Base-by-base conservation (phyloP, 495 filamentous ascomycete genomes). In the Lophium mytilinum region DNA sequence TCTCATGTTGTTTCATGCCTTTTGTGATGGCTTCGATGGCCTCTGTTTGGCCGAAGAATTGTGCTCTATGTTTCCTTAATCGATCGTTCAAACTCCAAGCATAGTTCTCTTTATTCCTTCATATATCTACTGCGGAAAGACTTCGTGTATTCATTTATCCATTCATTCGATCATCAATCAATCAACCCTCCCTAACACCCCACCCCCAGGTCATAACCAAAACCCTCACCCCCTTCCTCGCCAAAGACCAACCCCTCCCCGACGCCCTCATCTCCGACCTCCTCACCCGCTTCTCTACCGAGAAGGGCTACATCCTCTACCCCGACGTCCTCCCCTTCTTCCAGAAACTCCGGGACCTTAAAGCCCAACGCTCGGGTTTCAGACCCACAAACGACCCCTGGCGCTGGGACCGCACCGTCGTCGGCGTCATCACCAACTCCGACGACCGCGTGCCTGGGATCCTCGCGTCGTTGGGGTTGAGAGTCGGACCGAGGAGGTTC, bases 351-450 rank as follows among this genome's bases (percentile, higher is more conserved):
- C 68, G 71, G 7, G 56, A 61, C 36, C 54, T 46, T 58, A 24
- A 66, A 52, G 33, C 17, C 10, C 14, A 55, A 3, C 19, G 12
- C 45, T 48, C 45, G 7, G 45, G 17, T 10, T 7, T 14, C 3
- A 11, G 40, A 33, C 12, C n/a, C 11, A 10, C 10, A 9, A 17
- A 52, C 19, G 30, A n/a, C 9, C 43, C 52, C 12, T 73, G 69
- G 71, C 72, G 47, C 17, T 73, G 70, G 56, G 57, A 66, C 10
- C 54, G 62, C 5, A 67, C 84, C 1, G 60, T 83, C 9, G 63
- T 87, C 0, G 88, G 88, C 4, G 73, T 90, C 14, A 72, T 91
- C 48, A 86, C 85, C 18, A 93, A 92, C 67, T 90, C 87, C 1
- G 88, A 93, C 65, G 81, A 86, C 62, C 78, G 88, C 0, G 80